Percentiles rank a stretch among this genome's conserved stretches.
Conservation (phyloP, 768 basidiomycete species). For the Suillus hirtellus region DNA sequence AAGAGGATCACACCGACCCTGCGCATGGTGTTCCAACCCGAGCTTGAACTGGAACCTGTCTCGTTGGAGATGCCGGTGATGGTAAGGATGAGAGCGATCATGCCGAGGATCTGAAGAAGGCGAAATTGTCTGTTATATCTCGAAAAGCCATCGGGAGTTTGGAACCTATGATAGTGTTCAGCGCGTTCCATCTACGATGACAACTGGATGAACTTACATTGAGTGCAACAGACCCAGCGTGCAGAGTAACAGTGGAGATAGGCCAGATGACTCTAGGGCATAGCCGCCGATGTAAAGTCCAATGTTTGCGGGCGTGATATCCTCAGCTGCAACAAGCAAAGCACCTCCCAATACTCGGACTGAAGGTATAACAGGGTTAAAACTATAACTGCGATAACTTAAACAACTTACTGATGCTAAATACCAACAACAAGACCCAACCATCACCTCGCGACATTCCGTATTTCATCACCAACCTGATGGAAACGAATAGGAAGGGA, state of each 20-base stretch:
- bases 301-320: slow-evolving; percentile 36
- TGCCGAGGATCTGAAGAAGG: slow-evolving; percentile 32
- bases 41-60: slow-evolving; percentile 18
- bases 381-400: background rate
- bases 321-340: slow-evolving; percentile 56
- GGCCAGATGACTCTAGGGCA: slow-evolving; percentile 39
- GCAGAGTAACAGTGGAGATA: slow-evolving; percentile 40
- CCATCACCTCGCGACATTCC: slow-evolving; percentile 59
- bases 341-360: slow-evolving; percentile 61
- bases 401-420: slow-evolving; percentile 50
- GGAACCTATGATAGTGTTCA: slow-evolving; percentile 26
- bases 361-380: slow-evolving; percentile 25
- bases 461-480: slow-evolving; percentile 51
- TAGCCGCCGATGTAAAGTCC: slow-evolving; percentile 55
- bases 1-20: slow-evolving; percentile 38
- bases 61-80: slow-evolving; percentile 34
- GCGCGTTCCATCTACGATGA: background rate
- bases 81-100: slow-evolving; percentile 30
- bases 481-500: slow-evolving; percentile 50
- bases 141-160: slow-evolving; percentile 26
- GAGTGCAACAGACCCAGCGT: slow-evolving; percentile 38
- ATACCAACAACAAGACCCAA: slow-evolving; percentile 68
- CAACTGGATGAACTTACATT: slow-evolving; percentile 28
- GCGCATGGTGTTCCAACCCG: slow-evolving; percentile 28
- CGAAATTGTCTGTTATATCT: slow-evolving; percentile 19